Evolutionary conservation across 371 early-diverging fungal genomes (phyloP).

Genomic region (Mortierella sp.): DNA sequence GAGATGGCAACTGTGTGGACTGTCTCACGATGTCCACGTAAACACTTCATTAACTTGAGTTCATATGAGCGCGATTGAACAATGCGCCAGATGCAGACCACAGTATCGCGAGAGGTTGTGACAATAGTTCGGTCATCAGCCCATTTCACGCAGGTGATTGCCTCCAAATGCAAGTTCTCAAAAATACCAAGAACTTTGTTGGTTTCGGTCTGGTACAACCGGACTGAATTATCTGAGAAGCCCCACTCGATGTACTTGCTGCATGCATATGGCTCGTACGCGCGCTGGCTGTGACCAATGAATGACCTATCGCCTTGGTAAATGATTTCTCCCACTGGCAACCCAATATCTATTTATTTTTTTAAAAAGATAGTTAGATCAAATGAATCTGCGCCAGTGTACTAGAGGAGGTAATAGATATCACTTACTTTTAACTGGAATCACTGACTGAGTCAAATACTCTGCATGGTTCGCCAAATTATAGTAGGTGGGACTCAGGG

Average conservation of each 20-base stretch:
- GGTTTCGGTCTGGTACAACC: conserved; percentile 71
- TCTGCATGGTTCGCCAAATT: conserved; percentile 65
- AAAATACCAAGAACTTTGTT: conserved; percentile 73
- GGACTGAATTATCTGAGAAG: conserved; percentile 75
- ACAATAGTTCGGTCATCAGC: conserved; percentile 75
- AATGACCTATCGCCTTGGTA: conserved; percentile 67
- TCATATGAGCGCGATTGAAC: conserved; percentile 58
- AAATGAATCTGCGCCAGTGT: too few species aligned
- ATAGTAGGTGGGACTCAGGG: conserved; percentile 58
- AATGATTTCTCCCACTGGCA: conserved; percentile 68
- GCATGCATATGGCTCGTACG: conserved; percentile 62
- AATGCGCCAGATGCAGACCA: conserved; percentile 78
- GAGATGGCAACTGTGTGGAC: conserved; percentile 73
- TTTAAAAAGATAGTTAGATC: too few species aligned
- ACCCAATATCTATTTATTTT: conserved; percentile 61
- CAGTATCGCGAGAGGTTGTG: conserved; percentile 81
- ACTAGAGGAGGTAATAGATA: neutral
- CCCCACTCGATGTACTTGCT: conserved; percentile 81
- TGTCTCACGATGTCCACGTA: conserved; percentile 75
- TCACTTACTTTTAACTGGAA: conserved; percentile 65
- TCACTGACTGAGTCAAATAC: conserved; percentile 68
- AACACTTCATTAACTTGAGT: conserved; percentile 66
- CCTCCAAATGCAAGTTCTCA: conserved; percentile 80
- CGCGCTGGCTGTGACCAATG: conserved; percentile 60
- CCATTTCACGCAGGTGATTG: conserved; percentile 75